Evolutionary conservation across 2,329 filamentous ascomycete species (phyloP).

Genomic region (Fusarium graminum): DNA sequence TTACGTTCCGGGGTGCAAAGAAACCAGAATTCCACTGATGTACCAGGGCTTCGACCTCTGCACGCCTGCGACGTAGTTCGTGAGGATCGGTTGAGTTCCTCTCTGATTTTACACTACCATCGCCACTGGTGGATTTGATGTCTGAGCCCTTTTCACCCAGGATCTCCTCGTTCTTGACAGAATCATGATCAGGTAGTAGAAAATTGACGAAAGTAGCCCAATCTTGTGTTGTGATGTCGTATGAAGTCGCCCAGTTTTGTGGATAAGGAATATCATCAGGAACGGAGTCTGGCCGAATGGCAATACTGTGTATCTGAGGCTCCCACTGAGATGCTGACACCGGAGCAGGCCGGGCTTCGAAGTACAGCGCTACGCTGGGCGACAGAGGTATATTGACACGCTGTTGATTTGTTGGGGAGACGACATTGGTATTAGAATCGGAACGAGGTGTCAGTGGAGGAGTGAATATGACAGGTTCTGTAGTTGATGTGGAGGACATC

Average conservation of each 20-base stretch:
- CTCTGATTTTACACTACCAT: slow-evolving; percentile 21
- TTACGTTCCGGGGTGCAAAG: slow-evolving; percentile 64
- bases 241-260: slow-evolving; percentile 52
- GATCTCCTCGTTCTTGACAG: slow-evolving; percentile 60
- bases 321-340: slow-evolving; percentile 39
- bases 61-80: slow-evolving; percentile 44
- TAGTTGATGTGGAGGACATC: slow-evolving; percentile 58
- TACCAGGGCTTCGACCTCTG: slow-evolving; percentile 58
- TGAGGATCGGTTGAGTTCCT: slow-evolving; percentile 26
- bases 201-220: slow-evolving; percentile 72
- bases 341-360: slow-evolving; percentile 59
- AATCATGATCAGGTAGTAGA: slow-evolving; percentile 64
- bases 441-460: slow-evolving; percentile 64
- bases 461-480: slow-evolving; percentile 63
- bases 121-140: slow-evolving; percentile 37
- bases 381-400: slow-evolving; percentile 38
- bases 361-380: slow-evolving; percentile 55
- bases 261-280: slow-evolving; percentile 62
- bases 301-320: slow-evolving; percentile 54
- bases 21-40: slow-evolving; percentile 70
- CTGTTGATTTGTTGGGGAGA: slow-evolving; percentile 31
- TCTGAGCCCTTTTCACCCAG: slow-evolving; percentile 61
- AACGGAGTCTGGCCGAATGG: slow-evolving; percentile 53
- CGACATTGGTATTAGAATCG: slow-evolving; percentile 29
- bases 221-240: slow-evolving; percentile 65